phyloP scores from a whole-genome alignment of 306 rosid species.

The Pterocarpus santalinus region DNA sequence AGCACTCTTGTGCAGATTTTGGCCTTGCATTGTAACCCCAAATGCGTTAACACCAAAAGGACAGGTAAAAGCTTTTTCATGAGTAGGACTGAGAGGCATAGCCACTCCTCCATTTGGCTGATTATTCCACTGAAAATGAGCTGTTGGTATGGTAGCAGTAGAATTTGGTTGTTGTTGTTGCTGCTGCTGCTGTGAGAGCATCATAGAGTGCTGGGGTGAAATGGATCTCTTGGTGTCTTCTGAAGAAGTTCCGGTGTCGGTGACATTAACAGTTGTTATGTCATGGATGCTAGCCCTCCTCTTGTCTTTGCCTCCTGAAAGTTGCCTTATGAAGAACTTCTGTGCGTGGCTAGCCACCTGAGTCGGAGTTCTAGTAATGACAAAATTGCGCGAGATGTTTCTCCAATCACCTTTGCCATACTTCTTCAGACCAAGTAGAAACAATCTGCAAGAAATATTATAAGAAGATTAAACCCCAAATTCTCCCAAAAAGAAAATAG shows the following conservation, averaged over 20 bases:
- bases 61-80: slow-evolving; percentile 60
- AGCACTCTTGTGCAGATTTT: slow-evolving; percentile 54
- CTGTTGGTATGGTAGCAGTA: slow-evolving; percentile 16
- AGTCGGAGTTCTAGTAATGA: slow-evolving; percentile 85
- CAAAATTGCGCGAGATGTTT: slow-evolving; percentile 84
- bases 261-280: slow-evolving; percentile 87
- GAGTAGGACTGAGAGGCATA: slow-evolving; percentile 57
- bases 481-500: not conserved
- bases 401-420: slow-evolving; percentile 99
- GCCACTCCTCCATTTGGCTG: slow-evolving; percentile 58
- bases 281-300: slow-evolving; percentile 98
- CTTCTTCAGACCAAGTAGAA: slow-evolving; percentile 84
- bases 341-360: slow-evolving; percentile 99
- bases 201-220: slow-evolving; percentile 57
- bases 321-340: slow-evolving; percentile 91
- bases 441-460: slow-evolving; percentile 63
- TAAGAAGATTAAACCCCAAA: slow-evolving; percentile 10
- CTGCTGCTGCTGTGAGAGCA: slow-evolving; percentile 47
- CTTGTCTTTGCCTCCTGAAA: slow-evolving; percentile 90
- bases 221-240: slow-evolving; percentile 50
- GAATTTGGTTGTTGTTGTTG: slow-evolving; percentile 47
- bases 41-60: slow-evolving; percentile 66
- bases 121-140: slow-evolving; percentile 72
- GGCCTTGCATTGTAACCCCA: slow-evolving; percentile 65
- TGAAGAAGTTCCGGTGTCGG: slow-evolving; percentile 59